Percentiles rank a stretch among this genome's conserved stretches.
Conservation (phyloP, 768 basidiomycete genomes). For the Termitomyces titanicus region DNA sequence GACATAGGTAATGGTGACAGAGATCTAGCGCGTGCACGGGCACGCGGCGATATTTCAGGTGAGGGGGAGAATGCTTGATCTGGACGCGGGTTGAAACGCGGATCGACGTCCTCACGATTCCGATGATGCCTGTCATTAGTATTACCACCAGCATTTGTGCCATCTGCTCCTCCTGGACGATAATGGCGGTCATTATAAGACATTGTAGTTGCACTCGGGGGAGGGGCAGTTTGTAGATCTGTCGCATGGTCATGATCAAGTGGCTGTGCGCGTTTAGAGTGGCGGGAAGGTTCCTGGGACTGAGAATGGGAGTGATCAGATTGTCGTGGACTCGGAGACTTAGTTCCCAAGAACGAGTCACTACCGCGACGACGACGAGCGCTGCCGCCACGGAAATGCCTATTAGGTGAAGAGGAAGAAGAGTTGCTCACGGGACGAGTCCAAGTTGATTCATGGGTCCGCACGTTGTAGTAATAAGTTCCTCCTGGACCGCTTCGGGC, state of each 20-base stretch:
- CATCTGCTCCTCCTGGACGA: slow-evolving; percentile 39
- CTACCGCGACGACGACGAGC: slow-evolving; percentile 22
- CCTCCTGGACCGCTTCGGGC: slow-evolving; percentile 44
- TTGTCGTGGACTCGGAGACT: slow-evolving; percentile 19
- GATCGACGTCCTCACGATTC: slow-evolving; percentile 10
- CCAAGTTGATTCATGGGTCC: slow-evolving; percentile 59
- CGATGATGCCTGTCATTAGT: slow-evolving; percentile 23
- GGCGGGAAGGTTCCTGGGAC: slow-evolving; percentile 21
- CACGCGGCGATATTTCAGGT: slow-evolving; percentile 24
- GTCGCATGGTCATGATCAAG: slow-evolving; percentile 6
- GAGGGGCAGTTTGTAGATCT: slow-evolving; percentile 15
- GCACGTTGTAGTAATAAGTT: slow-evolving; percentile 55
- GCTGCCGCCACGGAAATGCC: slow-evolving; percentile 20
- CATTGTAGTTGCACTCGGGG: slow-evolving; percentile 24
- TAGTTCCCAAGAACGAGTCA: slow-evolving; percentile 22
- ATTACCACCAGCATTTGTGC: slow-evolving; percentile 11
- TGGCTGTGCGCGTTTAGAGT: slow-evolving; percentile 16
- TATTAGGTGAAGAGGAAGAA: slow-evolving; percentile 20
- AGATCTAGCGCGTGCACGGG: slow-evolving; percentile 27
- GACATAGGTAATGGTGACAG: slow-evolving; percentile 19
- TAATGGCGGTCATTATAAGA: slow-evolving; percentile 66
- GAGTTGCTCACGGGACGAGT: slow-evolving; percentile 38
- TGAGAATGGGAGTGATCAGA: slow-evolving; percentile 29
- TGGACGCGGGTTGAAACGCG: slow-evolving; percentile 15
- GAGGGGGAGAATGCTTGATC: slow-evolving; percentile 20